Evolutionary conservation across 306 rosid species (phyloP).

Genomic region (Trifolium pratense): DNA sequence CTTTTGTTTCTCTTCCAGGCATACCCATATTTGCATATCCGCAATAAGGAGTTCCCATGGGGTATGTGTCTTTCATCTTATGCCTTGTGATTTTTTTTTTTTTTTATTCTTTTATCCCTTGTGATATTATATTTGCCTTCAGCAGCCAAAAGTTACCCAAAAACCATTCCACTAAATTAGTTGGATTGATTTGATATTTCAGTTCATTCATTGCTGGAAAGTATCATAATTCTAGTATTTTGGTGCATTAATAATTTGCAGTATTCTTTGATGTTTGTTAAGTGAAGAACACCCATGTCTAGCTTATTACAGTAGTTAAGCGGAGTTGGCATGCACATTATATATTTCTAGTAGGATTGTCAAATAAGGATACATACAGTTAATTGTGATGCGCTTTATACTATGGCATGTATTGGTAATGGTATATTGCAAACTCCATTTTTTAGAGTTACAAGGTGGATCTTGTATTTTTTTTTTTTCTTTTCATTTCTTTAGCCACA

Average conservation of each 20-base stretch:
- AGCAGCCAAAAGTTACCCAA: neutral
- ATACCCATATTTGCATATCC: conserved; percentile 69
- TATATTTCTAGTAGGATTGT: conserved; percentile 20
- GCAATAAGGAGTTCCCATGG: conserved; percentile 99
- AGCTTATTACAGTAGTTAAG: conserved; percentile 10
- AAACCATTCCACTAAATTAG: conserved; percentile 4
- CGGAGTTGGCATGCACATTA: neutral
- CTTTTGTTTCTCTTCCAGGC: conserved; percentile 41
- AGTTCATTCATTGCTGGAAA: conserved; percentile 16
- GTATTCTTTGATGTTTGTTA: neutral
- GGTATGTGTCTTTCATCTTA: conserved; percentile 60
- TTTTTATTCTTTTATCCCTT: no score
- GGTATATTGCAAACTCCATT: neutral
- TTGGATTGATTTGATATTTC: conserved; percentile 1
- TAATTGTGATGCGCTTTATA: neutral
- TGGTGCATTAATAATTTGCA: neutral
- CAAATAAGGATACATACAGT: neutral
- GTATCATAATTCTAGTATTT: neutral
- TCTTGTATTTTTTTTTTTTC: neutral
- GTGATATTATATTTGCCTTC: conserved; percentile 21
- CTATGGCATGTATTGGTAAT: neutral
- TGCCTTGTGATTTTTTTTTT: conserved; percentile 25
- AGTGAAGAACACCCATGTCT: neutral
- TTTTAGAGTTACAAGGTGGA: conserved; percentile 7
- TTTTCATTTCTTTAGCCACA: neutral